These are phyloP conservation scores for Xylaria longipes DNA, from an alignment of 495 filamentous ascomycete species.

Conservation along the genomic window DNA sequence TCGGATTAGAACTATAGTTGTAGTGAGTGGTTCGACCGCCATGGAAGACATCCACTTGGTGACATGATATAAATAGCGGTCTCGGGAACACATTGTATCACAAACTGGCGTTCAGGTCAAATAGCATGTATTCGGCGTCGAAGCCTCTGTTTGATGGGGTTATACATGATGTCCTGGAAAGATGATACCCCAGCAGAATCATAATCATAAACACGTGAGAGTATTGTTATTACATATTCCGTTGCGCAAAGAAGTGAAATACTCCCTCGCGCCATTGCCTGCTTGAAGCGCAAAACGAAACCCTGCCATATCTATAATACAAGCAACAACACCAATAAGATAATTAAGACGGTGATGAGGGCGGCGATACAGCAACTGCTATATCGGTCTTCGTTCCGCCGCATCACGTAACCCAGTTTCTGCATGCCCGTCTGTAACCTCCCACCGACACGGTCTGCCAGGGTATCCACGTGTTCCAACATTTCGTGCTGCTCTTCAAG, in stretches of 20 bases:
- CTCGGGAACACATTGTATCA: slow-evolving; percentile 6
- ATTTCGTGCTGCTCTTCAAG: slow-evolving; percentile 88
- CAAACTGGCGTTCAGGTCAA: slow-evolving; percentile 23
- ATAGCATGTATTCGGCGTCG: slow-evolving; percentile 17
- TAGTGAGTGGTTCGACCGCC: neutral
- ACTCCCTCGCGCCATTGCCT: slow-evolving; percentile 16
- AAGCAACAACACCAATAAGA: slow-evolving; percentile 77
- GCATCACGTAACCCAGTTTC: slow-evolving; percentile 81
- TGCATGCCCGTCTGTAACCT: slow-evolving; percentile 85
- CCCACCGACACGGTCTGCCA: slow-evolving; percentile 86
- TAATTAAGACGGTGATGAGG: slow-evolving; percentile 82
- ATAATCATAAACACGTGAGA: neutral
- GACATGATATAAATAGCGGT: slow-evolving; percentile 17
- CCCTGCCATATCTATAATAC: slow-evolving; percentile 48
- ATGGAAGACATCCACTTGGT: slow-evolving; percentile 1
- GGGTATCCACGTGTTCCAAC: slow-evolving; percentile 78
- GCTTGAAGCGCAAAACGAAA: slow-evolving; percentile 15
- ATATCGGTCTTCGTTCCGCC: slow-evolving; percentile 88
- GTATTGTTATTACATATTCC: neutral
- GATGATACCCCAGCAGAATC: neutral
- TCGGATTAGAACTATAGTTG: slow-evolving; percentile 54
- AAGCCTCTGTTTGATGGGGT: neutral
- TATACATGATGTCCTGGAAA: neutral
- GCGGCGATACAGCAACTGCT: slow-evolving; percentile 92
- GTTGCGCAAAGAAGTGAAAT: slow-evolving; percentile 25